A percentile compares a stretch with the other conserved stretches of the same genome.
Conservation (phyloP, 176 grass and related monocot species). For the Zoysia pacifica region DNA sequence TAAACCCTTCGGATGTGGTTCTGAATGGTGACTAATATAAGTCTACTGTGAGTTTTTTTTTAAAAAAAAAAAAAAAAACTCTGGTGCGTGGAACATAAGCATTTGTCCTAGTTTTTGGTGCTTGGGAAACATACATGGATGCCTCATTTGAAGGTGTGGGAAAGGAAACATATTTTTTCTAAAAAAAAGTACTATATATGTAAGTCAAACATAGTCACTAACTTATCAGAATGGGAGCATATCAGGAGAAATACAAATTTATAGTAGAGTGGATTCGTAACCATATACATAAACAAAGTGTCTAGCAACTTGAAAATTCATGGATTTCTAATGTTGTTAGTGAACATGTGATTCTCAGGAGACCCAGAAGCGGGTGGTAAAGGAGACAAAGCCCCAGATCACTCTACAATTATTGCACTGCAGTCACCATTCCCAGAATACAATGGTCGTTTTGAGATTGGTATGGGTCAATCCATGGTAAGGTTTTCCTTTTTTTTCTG, state of each 20-base stretch:
- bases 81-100: not conserved
- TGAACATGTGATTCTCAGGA: conserved; percentile 38
- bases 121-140: conserved; percentile 10
- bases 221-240: not conserved
- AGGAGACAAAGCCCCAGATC: conserved; percentile 56
- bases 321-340: not conserved
- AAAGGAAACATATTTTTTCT: not conserved
- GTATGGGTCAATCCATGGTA: conserved; percentile 79
- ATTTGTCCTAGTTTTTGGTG: not conserved
- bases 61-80: too few relatives aligned
- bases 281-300: not conserved
- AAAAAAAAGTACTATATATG: not conserved
- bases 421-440: conserved; percentile 56
- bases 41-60: too few relatives aligned
- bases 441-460: conserved; percentile 62
- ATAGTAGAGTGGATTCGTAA: not conserved
- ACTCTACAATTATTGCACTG: conserved; percentile 46
- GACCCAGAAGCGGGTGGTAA: conserved; percentile 39
- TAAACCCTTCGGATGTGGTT: not conserved
- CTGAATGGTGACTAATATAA: too few relatives aligned
- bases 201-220: conserved; percentile 4
- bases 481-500: conserved; percentile 7
- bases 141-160: conserved; percentile 14
- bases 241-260: too few relatives aligned
- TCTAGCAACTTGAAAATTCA: not conserved